Percentiles rank a stretch among this genome's conserved stretches.
Conservation (phyloP, 805 yeast genomes). For the Lipomyces starkeyi region DNA sequence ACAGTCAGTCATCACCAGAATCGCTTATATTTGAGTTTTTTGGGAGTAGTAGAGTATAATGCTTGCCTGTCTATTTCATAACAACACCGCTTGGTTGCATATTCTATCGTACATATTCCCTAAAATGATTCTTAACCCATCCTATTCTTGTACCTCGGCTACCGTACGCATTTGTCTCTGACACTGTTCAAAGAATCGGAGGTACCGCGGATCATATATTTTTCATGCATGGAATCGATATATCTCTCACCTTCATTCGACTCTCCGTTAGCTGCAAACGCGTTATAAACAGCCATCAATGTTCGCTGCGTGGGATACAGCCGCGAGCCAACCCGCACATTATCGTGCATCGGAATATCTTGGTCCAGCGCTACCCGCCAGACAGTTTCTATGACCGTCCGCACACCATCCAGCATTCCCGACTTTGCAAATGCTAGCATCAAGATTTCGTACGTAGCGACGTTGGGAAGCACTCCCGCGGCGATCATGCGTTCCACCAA, state of each 20-base stretch:
- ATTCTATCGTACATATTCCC: neutral
- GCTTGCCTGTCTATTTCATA: neutral
- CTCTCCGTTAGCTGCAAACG: slow-evolving; percentile 21
- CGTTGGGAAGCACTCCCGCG: slow-evolving; percentile 43
- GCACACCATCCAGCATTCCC: slow-evolving; percentile 38
- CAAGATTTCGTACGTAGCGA: slow-evolving; percentile 46
- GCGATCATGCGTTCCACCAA: slow-evolving; percentile 42
- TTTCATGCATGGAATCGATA: slow-evolving; percentile 10
- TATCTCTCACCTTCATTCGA: slow-evolving; percentile 4
- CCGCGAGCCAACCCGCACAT: slow-evolving; percentile 10
- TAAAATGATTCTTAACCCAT: neutral
- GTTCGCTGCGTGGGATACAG: slow-evolving; percentile 28
- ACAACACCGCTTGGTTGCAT: neutral
- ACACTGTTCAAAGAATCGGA: neutral
- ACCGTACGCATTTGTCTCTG: neutral
- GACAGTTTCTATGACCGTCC: slow-evolving; percentile 38
- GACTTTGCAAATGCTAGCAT: slow-evolving; percentile 44
- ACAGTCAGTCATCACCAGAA: too few relatives aligned
- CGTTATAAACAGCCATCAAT: slow-evolving; percentile 15
- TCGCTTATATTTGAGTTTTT: too few relatives aligned
- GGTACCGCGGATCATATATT: slow-evolving; percentile 10
- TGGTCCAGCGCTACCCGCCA: slow-evolving; percentile 42
- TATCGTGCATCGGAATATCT: neutral
- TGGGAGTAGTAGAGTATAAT: too few relatives aligned
- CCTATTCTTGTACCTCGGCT: neutral